These are phyloP conservation scores for Boletus rubescentipes DNA, from an alignment of 768 basidiomycete species.

Conservation along the genomic window DNA sequence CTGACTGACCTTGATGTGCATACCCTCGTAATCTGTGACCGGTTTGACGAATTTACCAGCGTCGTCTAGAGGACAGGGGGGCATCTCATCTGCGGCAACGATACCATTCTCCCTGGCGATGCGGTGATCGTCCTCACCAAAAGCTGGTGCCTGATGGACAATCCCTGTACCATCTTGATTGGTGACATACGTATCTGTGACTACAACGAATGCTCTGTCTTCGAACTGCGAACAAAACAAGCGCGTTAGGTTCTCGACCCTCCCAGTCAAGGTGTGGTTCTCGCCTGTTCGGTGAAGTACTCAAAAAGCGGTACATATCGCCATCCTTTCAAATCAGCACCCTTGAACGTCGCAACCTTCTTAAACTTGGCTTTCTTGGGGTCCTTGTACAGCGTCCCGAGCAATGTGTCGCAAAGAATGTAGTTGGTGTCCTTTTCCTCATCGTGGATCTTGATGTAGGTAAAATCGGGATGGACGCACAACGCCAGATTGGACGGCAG, in stretches of 20 bases:
- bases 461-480: slow-evolving; percentile 95
- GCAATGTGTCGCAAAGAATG: slow-evolving; percentile 86
- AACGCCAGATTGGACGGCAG: slow-evolving; percentile 92
- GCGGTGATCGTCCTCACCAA: slow-evolving; percentile 98
- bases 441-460: slow-evolving; percentile 96
- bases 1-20: slow-evolving; percentile 77
- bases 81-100: slow-evolving; percentile 85
- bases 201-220: slow-evolving; percentile 85
- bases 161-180: slow-evolving; percentile 94
- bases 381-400: slow-evolving; percentile 91
- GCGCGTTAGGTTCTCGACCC: neutral
- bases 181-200: slow-evolving; percentile 92
- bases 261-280: slow-evolving; percentile 13
- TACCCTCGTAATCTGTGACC: slow-evolving; percentile 86
- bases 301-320: slow-evolving; percentile 93
- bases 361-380: slow-evolving; percentile 96
- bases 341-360: slow-evolving; percentile 84
- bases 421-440: slow-evolving; percentile 82
- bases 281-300: slow-evolving; percentile 92
- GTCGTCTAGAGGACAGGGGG: slow-evolving; percentile 95
- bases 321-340: slow-evolving; percentile 94
- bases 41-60: slow-evolving; percentile 82
- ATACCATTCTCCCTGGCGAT: slow-evolving; percentile 84
- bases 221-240: slow-evolving; percentile 59
- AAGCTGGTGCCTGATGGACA: slow-evolving; percentile 97